Percentiles rank a stretch among this genome's conserved stretches.
phyloP scores from a whole-genome alignment of 805 yeast species.

The Candida nonsorbophila region DNA sequence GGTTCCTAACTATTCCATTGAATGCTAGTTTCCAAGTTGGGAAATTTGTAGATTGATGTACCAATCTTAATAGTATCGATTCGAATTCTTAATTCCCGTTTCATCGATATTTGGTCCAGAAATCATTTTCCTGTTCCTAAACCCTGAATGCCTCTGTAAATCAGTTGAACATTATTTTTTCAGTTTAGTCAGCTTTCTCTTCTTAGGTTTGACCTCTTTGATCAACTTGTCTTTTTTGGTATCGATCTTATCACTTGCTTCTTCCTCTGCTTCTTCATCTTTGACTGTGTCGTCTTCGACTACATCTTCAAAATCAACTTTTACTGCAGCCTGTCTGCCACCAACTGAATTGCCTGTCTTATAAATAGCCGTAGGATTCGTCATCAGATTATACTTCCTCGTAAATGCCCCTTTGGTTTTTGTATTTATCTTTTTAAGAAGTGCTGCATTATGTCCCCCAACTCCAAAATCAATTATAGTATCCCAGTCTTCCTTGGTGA shows the following conservation, averaged over 20 bases:
- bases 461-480: conserved; percentile 76
- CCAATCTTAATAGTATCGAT: no score
- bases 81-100: no score
- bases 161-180: no score
- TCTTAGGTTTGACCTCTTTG: conserved; percentile 43
- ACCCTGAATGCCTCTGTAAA: no score
- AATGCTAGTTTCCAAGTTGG: no score
- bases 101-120: no score
- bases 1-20: no score
- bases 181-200: conserved; percentile 7
- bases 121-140: no score
- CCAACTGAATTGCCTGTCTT: conserved; percentile 60
- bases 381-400: conserved; percentile 64
- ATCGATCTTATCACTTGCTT: conserved; percentile 43
- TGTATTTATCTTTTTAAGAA: conserved; percentile 62
- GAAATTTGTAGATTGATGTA: no score
- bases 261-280: conserved; percentile 38
- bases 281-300: conserved; percentile 53
- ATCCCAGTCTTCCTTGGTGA: conserved; percentile 93
- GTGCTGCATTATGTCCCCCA: conserved; percentile 43
- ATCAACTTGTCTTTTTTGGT: conserved; percentile 59
- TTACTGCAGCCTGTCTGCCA: conserved; percentile 12
- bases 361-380: conserved; percentile 85
- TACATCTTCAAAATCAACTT: conserved; percentile 70
- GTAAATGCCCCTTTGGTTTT: conserved; percentile 84